Evolutionary conservation across 2,329 filamentous ascomycete genomes (phyloP).

Genomic region (Alternaria alternata): DNA sequence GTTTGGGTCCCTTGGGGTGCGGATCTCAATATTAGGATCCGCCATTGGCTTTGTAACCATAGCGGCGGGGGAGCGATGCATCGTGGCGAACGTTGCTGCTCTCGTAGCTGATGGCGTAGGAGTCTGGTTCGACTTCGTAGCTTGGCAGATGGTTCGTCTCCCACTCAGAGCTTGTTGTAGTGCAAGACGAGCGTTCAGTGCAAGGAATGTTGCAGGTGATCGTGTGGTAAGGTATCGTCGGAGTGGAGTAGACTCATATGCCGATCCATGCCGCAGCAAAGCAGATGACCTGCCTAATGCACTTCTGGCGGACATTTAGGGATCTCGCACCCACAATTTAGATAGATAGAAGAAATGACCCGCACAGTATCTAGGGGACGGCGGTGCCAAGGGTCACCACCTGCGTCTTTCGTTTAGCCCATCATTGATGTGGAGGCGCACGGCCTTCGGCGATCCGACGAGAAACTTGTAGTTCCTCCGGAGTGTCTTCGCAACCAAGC

Average conservation of each 20-base stretch:
- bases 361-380: not conserved
- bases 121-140: not conserved
- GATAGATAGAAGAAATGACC: not conserved
- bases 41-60: constrained; percentile 52
- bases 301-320: constrained; percentile 12
- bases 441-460: constrained; percentile 11
- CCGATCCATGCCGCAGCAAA: constrained; percentile 25
- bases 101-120: not conserved
- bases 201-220: constrained; percentile 7
- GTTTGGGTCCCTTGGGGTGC: constrained; percentile 76
- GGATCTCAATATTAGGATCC: constrained; percentile 47
- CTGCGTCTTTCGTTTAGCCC: not conserved
- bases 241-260: constrained; percentile 19
- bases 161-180: not conserved
- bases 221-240: constrained; percentile 19
- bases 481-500: not conserved
- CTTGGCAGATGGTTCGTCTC: not conserved
- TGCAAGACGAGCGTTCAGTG: not conserved
- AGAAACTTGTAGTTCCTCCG: not conserved
- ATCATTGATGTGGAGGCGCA: constrained; percentile 5
- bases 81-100: constrained; percentile 19
- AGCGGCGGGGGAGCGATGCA: constrained; percentile 39
- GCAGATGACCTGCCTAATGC: constrained; percentile 22
- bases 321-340: constrained; percentile 2
- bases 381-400: not conserved